A percentile compares a stretch with the other conserved stretches of the same genome.
Conservation (phyloP, 164 flowering plant species). For the Malania oleifera region DNA sequence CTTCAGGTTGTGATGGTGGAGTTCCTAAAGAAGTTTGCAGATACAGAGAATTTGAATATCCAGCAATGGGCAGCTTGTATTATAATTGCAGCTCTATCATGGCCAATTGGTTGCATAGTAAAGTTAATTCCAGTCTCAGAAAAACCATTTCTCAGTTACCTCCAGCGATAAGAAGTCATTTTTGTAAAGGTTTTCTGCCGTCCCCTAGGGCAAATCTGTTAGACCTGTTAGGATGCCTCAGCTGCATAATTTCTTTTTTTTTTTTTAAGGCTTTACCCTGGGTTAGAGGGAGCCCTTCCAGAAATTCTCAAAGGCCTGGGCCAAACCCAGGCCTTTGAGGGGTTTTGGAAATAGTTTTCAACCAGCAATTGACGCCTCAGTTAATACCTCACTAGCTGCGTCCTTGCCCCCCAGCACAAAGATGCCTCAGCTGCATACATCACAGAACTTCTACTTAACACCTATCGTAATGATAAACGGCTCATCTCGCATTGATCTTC, state of each 20-base stretch:
- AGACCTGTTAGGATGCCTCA: no score
- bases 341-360: no score
- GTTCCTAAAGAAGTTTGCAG: conserved; percentile 60
- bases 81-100: conserved; percentile 41
- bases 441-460: no score
- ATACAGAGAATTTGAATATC: conserved; percentile 41
- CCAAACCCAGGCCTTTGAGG: conserved; percentile 30
- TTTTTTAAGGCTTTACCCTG: conserved; percentile 24
- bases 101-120: conserved; percentile 60
- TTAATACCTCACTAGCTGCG: no score
- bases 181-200: neutral
- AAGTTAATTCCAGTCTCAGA: conserved; percentile 51
- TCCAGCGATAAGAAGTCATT: conserved; percentile 7
- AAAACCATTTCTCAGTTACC: conserved; percentile 31
- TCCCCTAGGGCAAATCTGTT: no score
- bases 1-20: conserved; percentile 73
- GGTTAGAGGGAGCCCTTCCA: conserved; percentile 27
- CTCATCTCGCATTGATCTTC: no score
- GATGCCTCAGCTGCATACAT: no score
- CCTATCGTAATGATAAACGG: no score
- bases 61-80: conserved; percentile 49
- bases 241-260: no score
- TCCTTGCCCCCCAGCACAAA: no score
- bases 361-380: no score
- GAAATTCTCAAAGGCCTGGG: conserved; percentile 33